Evolutionary conservation across 495 filamentous ascomycete species (phyloP).

Genomic region (Polyplosphaeria fusca): DNA sequence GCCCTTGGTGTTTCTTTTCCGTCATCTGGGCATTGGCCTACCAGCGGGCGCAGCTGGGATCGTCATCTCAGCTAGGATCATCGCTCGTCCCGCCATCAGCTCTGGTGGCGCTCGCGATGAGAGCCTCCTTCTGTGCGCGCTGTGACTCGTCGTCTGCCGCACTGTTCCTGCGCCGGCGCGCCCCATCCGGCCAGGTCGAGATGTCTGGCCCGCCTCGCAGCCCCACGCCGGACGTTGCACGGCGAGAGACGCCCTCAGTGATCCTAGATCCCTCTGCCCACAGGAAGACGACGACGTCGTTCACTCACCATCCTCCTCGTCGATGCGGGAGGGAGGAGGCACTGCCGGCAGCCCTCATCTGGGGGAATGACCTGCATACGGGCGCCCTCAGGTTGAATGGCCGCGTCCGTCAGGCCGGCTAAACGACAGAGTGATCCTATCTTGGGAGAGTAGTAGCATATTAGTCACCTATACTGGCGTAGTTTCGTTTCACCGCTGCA

Average conservation of each 20-base stretch:
- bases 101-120: constrained; percentile 12
- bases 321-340: background rate
- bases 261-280: background rate
- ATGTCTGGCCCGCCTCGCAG: background rate
- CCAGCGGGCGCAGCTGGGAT: constrained; percentile 8
- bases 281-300: background rate
- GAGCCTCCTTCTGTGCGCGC: too few species aligned
- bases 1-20: background rate
- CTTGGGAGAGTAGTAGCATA: background rate
- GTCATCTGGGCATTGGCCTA: constrained; percentile 1
- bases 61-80: constrained; percentile 14
- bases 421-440: background rate
- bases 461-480: constrained; percentile 9
- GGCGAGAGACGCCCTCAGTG: too few species aligned
- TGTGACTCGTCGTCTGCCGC: constrained; percentile 21
- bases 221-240: background rate
- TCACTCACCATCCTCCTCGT: background rate
- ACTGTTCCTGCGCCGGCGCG: too few species aligned
- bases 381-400: background rate
- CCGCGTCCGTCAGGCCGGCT: constrained; percentile 3
- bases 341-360: background rate
- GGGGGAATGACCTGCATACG: background rate
- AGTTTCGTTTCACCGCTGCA: constrained; percentile 29
- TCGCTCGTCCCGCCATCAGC: constrained; percentile 14
- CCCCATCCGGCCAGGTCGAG: background rate